phyloP scores from a whole-genome alignment of 768 basidiomycete genomes.

The Amanita rimosa region DNA sequence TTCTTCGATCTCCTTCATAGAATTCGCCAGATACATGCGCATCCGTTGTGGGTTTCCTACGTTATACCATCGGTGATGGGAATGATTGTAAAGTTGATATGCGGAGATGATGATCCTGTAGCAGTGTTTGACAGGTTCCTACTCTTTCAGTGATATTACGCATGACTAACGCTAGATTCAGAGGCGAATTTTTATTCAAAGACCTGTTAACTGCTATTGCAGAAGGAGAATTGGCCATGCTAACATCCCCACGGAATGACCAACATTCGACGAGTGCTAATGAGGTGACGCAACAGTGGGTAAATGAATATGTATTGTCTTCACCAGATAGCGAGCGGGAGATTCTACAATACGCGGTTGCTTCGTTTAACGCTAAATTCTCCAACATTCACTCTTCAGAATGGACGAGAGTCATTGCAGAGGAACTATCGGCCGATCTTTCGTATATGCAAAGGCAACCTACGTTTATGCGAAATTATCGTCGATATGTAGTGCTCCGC shows the following conservation, averaged over 20 bases:
- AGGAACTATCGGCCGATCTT: conserved; percentile 38
- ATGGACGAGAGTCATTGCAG: conserved; percentile 27
- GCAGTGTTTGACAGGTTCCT: conserved; percentile 28
- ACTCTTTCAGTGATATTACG: not conserved
- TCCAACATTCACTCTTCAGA: conserved; percentile 21
- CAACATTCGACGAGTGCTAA: conserved; percentile 8
- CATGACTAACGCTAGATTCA: conserved; percentile 11
- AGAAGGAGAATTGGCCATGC: conserved; percentile 43
- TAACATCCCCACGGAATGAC: conserved; percentile 32
- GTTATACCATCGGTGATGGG: conserved; percentile 57
- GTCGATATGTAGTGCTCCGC: conserved; percentile 55
- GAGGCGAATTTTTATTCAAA: conserved; percentile 27
- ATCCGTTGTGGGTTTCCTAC: conserved; percentile 62
- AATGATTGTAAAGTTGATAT: conserved; percentile 31
- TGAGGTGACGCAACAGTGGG: conserved; percentile 23
- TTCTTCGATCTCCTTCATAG: conserved; percentile 34
- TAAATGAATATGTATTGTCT: conserved; percentile 21
- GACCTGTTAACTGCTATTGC: conserved; percentile 38
- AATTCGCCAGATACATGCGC: conserved; percentile 40
- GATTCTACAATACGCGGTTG: conserved; percentile 32
- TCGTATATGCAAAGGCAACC: conserved; percentile 49
- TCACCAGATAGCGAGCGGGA: conserved; percentile 22
- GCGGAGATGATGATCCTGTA: conserved; percentile 27
- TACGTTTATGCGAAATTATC: conserved; percentile 44
- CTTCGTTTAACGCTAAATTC: conserved; percentile 26